Evolutionary conservation across 345 rosid genomes (phyloP).

Genomic region (Eutrema yunnanense): DNA sequence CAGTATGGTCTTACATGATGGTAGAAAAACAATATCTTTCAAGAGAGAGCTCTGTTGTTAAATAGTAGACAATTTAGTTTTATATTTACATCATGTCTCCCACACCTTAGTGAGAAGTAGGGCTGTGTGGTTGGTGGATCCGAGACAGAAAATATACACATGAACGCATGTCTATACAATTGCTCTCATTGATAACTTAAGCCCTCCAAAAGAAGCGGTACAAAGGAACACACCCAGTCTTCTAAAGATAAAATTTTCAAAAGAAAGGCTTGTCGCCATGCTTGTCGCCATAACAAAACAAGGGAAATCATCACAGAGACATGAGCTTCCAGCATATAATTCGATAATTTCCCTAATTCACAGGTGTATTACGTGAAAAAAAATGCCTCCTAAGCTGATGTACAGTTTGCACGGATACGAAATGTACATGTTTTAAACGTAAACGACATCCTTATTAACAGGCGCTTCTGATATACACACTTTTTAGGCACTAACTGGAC

Average conservation of each 20-base stretch:
- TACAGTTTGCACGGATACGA: neutral
- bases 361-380: conserved; percentile 10
- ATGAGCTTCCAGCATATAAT: conserved; percentile 7
- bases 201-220: conserved; percentile 1
- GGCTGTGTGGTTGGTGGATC: conserved; percentile 5
- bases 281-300: conserved; percentile 5
- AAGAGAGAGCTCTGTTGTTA: conserved; percentile 11
- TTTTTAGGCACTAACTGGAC: neutral
- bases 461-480: conserved; percentile 8
- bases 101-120: conserved; percentile 16
- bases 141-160: conserved; percentile 16
- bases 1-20: conserved; percentile 19
- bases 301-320: conserved; percentile 1
- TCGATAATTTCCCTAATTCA: neutral
- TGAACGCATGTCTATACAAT: conserved; percentile 11
- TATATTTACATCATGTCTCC: conserved; percentile 11
- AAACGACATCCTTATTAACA: neutral
- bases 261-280: conserved; percentile 5
- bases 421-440: conserved; percentile 8
- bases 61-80: conserved; percentile 16
- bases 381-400: conserved; percentile 8
- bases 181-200: neutral
- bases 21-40: neutral
- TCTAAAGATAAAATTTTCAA: conserved; percentile 4
- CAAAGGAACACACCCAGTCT: conserved; percentile 1